Evolutionary conservation across 129 eudicot genomes (phyloP).

Genomic region (Flaveria sonorensis): DNA sequence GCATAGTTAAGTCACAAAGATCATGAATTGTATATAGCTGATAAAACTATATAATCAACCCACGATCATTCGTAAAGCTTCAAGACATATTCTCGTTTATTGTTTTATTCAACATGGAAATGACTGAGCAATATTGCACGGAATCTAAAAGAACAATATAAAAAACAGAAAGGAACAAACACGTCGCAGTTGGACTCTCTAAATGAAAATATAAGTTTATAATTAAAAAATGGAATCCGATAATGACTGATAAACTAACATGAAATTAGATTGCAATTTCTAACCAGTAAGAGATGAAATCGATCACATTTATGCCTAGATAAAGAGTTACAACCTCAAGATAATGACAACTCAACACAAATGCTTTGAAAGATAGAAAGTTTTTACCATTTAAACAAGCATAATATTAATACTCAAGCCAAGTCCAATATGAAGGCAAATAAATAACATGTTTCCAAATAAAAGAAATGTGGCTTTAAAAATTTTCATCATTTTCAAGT

Average conservation of each 20-base stretch:
- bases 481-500: conserved; percentile 12
- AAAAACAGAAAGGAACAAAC: conserved; percentile 17
- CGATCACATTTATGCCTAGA: conserved; percentile 28
- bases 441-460: conserved; percentile 7
- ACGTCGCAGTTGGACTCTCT: conserved; percentile 33
- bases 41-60: neutral
- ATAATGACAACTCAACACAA: conserved; percentile 35
- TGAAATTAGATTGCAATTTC: conserved; percentile 39
- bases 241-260: conserved; percentile 40
- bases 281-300: conserved; percentile 36
- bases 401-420: conserved; percentile 30
- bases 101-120: conserved; percentile 16
- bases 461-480: conserved; percentile 2
- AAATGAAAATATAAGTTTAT: conserved; percentile 31
- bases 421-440: conserved; percentile 13
- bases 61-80: conserved; percentile 18
- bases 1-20: conserved; percentile 16
- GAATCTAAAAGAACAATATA: conserved; percentile 16
- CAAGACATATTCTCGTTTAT: conserved; percentile 26
- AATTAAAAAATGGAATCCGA: conserved; percentile 29
- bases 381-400: conserved; percentile 41
- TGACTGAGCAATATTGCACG: neutral
- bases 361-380: conserved; percentile 36
- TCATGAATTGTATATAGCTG: neutral
- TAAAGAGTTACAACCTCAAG: conserved; percentile 25